These are phyloP conservation scores for Aspergillus taichungensis DNA, from an alignment of 495 filamentous ascomycete genomes.

Conservation along the genomic window DNA sequence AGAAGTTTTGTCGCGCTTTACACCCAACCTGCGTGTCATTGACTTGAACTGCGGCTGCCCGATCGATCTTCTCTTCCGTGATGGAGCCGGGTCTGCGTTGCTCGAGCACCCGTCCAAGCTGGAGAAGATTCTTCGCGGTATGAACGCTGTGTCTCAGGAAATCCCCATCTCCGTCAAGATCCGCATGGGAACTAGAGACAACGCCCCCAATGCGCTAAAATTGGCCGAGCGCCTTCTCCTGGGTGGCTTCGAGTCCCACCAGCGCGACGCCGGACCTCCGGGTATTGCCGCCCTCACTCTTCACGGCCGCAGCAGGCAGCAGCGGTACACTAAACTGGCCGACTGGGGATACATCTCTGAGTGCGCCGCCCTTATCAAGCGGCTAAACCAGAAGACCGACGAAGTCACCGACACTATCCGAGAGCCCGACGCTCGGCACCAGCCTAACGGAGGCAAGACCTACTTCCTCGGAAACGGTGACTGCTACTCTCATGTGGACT, in stretches of 20 bases:
- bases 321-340: constrained; percentile 80
- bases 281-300: constrained; percentile 90
- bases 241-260: constrained; percentile 57
- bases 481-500: constrained; percentile 87
- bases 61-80: constrained; percentile 81
- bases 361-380: constrained; percentile 73
- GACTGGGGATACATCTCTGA: constrained; percentile 94
- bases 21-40: constrained; percentile 76
- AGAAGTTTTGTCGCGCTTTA: constrained; percentile 64
- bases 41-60: constrained; percentile 97
- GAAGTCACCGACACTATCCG: constrained; percentile 61
- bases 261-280: constrained; percentile 52
- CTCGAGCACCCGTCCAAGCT: constrained; percentile 75
- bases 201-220: constrained; percentile 68
- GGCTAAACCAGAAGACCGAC: constrained; percentile 56
- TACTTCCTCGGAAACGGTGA: constrained; percentile 97
- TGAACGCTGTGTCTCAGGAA: constrained; percentile 83
- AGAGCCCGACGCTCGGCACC: constrained; percentile 60
- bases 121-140: constrained; percentile 85
- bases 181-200: constrained; percentile 79
- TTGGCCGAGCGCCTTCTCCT: constrained; percentile 74
- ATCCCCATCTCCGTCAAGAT: constrained; percentile 92
- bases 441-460: constrained; percentile 53
- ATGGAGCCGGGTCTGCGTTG: constrained; percentile 89
- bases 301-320: constrained; percentile 86